phyloP scores from a whole-genome alignment of 495 filamentous ascomycete species.

The Trichoderma gamsii region DNA sequence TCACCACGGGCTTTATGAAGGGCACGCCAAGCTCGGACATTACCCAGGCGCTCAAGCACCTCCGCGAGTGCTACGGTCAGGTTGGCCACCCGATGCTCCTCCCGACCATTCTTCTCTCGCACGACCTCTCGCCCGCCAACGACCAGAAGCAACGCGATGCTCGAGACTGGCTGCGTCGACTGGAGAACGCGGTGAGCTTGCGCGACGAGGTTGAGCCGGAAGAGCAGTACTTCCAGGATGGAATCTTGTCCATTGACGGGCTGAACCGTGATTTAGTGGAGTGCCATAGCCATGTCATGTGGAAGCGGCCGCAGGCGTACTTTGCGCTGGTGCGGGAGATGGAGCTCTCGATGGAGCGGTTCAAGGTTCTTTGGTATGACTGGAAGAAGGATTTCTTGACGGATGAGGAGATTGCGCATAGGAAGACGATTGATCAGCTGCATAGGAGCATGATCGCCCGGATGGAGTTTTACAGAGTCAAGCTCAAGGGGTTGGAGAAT shows the following conservation, averaged over 20 bases:
- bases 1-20: constrained; percentile 50
- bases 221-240: constrained; percentile 43
- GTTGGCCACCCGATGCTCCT: constrained; percentile 47
- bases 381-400: constrained; percentile 20
- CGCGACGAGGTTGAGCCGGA: constrained; percentile 46
- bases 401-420: constrained; percentile 17
- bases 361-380: constrained; percentile 25
- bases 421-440: constrained; percentile 30
- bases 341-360: constrained; percentile 36
- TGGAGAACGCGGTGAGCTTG: constrained; percentile 54
- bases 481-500: constrained; percentile 50
- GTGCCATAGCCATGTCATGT: constrained; percentile 51
- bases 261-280: constrained; percentile 53
- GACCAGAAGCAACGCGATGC: constrained; percentile 51
- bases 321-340: constrained; percentile 45
- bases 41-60: constrained; percentile 36
- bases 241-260: constrained; percentile 46
- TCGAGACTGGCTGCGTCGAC: constrained; percentile 48
- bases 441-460: constrained; percentile 40
- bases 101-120: constrained; percentile 46
- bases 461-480: constrained; percentile 49
- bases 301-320: constrained; percentile 54
- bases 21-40: constrained; percentile 48
- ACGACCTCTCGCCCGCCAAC: constrained; percentile 41
- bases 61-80: constrained; percentile 39